phyloP scores from a whole-genome alignment of 2,329 filamentous ascomycete genomes.

The Talaromyces sp. region DNA sequence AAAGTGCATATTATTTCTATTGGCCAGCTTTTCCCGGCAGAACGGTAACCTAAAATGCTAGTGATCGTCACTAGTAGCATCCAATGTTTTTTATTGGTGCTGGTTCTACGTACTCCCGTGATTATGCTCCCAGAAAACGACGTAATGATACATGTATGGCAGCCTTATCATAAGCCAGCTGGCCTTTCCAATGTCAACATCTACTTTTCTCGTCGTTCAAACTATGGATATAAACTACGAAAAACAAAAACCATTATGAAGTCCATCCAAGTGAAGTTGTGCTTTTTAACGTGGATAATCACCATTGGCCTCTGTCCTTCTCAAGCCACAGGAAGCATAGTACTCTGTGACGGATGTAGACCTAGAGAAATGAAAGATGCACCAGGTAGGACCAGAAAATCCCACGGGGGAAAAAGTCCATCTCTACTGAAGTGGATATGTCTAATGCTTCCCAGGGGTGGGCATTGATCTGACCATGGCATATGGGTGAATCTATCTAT shows the following conservation, averaged over 20 bases:
- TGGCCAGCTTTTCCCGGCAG: no score
- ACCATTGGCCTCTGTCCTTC: background rate
- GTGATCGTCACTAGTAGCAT: no score
- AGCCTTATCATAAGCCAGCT: no score
- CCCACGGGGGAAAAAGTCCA: background rate
- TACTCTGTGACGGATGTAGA: background rate
- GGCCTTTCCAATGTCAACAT: no score
- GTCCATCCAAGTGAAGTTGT: background rate
- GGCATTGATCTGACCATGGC: constrained; percentile 4
- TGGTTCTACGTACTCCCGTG: no score
- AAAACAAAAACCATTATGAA: background rate
- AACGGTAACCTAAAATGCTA: no score
- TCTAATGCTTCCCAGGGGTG: background rate
- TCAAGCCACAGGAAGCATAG: background rate
- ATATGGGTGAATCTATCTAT: constrained; percentile 1
- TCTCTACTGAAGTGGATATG: background rate
- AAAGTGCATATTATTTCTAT: no score
- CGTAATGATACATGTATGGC: no score
- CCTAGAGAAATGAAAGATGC: background rate
- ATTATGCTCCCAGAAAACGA: no score
- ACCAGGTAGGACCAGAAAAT: background rate
- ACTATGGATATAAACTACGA: no score
- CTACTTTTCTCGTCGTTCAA: no score
- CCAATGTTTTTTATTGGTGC: no score
- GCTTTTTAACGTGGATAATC: background rate